These are phyloP conservation scores for Trichoderma atrobrunneum DNA, from an alignment of 2,329 filamentous ascomycete genomes.

Conservation along the genomic window DNA sequence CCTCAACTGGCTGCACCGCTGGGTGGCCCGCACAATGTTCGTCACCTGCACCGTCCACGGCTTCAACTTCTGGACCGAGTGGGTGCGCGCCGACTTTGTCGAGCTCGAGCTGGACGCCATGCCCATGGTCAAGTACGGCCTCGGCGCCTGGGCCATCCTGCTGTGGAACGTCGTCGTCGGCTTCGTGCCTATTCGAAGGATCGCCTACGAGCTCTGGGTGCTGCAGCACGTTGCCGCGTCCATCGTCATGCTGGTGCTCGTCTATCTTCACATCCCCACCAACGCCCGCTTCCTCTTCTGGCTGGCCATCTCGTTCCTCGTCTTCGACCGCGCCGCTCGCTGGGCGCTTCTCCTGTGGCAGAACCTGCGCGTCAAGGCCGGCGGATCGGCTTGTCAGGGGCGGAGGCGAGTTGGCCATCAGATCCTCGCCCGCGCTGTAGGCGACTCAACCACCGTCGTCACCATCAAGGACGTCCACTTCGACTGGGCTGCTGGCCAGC, in stretches of 20 bases:
- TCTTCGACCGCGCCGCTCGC: constrained; percentile 59
- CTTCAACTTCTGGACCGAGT: constrained; percentile 65
- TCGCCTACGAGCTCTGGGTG: constrained; percentile 68
- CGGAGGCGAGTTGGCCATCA: constrained; percentile 52
- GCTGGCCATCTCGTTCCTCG: constrained; percentile 62
- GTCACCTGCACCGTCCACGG: constrained; percentile 67
- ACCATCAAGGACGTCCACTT: constrained; percentile 61
- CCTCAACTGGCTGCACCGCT: constrained; percentile 71
- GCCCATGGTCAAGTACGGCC: constrained; percentile 63
- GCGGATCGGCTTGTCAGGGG: constrained; percentile 45
- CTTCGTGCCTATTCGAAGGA: constrained; percentile 60
- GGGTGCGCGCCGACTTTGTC: constrained; percentile 59
- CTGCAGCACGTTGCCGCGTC: constrained; percentile 64
- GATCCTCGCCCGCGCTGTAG: constrained; percentile 47
- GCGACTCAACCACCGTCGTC: constrained; percentile 52
- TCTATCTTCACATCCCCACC: constrained; percentile 61
- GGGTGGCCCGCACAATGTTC: constrained; percentile 67
- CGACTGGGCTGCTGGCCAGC: constrained; percentile 57
- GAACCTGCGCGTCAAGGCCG: constrained; percentile 46
- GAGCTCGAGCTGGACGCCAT: constrained; percentile 58
- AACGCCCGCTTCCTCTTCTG: constrained; percentile 62
- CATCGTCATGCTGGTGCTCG: constrained; percentile 58
- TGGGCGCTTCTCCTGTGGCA: constrained; percentile 48
- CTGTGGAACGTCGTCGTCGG: constrained; percentile 64
- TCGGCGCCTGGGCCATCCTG: constrained; percentile 64